phyloP scores from a whole-genome alignment of 202 grass and related monocot species.

The Miscanthus sacchariflorus region DNA sequence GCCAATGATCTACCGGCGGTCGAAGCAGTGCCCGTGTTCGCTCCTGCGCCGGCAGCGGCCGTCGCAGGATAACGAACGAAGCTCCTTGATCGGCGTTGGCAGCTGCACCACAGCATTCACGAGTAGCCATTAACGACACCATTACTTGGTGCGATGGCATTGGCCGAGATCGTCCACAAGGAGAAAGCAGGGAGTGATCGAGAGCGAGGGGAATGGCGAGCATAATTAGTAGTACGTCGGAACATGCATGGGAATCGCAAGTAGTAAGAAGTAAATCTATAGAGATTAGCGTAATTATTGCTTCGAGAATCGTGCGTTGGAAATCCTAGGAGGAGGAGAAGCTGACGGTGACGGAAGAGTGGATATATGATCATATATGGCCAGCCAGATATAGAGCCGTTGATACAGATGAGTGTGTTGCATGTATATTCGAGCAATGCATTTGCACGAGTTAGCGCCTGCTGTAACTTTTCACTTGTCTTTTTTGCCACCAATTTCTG shows the following conservation, averaged over 20 bases:
- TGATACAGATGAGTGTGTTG: too few species aligned
- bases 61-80: not conserved
- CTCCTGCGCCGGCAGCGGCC: slow-evolving; percentile 3
- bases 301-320: not conserved
- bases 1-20: not conserved
- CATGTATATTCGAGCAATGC: too few species aligned
- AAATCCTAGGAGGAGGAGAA: not conserved
- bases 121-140: not conserved
- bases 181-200: not conserved
- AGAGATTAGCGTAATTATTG: not conserved
- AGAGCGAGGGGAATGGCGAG: not conserved
- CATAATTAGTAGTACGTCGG: not conserved
- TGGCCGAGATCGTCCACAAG: not conserved
- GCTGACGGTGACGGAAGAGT: not conserved
- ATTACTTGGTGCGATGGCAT: slow-evolving; percentile 1
- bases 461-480: not conserved
- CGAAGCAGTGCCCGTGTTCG: slow-evolving; percentile 10
- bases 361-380: not conserved
- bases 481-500: not conserved
- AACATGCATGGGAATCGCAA: not conserved
- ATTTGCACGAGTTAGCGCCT: not conserved
- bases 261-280: not conserved
- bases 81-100: not conserved
- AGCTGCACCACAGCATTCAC: not conserved
- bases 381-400: too few species aligned